Conservation (phyloP, 2,329 filamentous ascomycete species). For the Cryoendolithus antarcticus region DNA sequence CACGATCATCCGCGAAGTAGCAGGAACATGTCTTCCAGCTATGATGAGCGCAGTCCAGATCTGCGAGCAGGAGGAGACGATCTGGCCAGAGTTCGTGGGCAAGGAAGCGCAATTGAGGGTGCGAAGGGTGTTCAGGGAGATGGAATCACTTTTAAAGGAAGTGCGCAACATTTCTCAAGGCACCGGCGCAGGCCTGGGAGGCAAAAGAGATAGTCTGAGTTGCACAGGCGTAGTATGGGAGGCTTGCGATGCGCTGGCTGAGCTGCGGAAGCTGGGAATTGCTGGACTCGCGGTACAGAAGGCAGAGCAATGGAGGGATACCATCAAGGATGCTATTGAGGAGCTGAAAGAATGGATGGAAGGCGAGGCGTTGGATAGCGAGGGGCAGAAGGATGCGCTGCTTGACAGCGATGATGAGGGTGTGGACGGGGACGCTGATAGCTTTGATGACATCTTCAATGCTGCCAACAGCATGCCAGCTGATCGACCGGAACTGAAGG, state of each 20-base stretch:
- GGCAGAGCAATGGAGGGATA: conserved; percentile 60
- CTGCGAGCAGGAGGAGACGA: conserved; percentile 39
- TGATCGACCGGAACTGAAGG: conserved; percentile 53
- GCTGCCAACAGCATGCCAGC: conserved; percentile 49
- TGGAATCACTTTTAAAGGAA: conserved; percentile 46
- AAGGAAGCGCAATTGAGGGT: conserved; percentile 51
- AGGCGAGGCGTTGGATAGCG: conserved; percentile 40
- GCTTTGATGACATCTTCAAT: conserved; percentile 57
- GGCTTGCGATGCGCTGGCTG: conserved; percentile 60
- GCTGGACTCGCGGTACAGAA: conserved; percentile 58
- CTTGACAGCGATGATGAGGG: conserved; percentile 27
- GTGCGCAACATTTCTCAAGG: conserved; percentile 45
- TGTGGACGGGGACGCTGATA: conserved; percentile 30
- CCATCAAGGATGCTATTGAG: conserved; percentile 68
- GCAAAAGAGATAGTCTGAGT: conserved; percentile 38
- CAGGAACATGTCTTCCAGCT: conserved; percentile 59
- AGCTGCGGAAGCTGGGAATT: conserved; percentile 54
- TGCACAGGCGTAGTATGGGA: conserved; percentile 73
- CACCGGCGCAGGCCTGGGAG: conserved; percentile 33
- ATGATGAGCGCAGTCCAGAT: conserved; percentile 59
- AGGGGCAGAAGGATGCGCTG: conserved; percentile 23
- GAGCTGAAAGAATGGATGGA: conserved; percentile 80
- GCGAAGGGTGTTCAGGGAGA: conserved; percentile 48
- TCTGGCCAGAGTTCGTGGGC: conserved; percentile 52
- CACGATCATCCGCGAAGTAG: conserved; percentile 60